Conservation (phyloP, 371 early-diverging fungal genomes). For the Lichtheimia corymbifera region DNA sequence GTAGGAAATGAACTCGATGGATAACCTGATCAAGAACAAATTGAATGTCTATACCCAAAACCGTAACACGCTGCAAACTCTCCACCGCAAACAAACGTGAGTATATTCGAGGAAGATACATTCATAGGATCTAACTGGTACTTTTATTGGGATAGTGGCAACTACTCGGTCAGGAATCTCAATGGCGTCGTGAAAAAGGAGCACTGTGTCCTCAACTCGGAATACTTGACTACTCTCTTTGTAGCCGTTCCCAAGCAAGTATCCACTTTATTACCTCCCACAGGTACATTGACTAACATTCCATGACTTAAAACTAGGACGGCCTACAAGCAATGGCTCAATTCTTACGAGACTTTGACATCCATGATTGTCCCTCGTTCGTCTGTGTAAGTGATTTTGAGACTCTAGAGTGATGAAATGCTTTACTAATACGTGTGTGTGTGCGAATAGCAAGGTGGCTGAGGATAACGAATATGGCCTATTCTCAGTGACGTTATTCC, state of each 20-base stretch:
- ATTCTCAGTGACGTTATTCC: conserved; percentile 90
- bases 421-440: neutral
- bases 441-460: conserved; percentile 65
- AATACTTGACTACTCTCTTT: conserved; percentile 87
- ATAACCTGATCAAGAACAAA: conserved; percentile 85
- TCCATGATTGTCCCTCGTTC: conserved; percentile 97
- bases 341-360: conserved; percentile 86
- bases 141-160: conserved; percentile 67
- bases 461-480: conserved; percentile 95
- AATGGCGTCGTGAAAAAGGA: conserved; percentile 89
- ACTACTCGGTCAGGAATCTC: conserved; percentile 84
- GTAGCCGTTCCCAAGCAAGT: conserved; percentile 93
- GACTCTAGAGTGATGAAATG: neutral
- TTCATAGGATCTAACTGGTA: neutral
- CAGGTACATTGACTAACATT: no score
- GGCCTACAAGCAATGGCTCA: conserved; percentile 79
- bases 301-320: conserved; percentile 31
- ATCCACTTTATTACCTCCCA: neutral
- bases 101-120: neutral
- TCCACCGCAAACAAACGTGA: conserved; percentile 84
- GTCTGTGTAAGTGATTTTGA: conserved; percentile 61
- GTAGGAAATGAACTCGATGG: conserved; percentile 85
- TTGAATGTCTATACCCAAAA: conserved; percentile 81
- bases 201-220: conserved; percentile 89
- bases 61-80: conserved; percentile 73